phyloP scores from a whole-genome alignment of 257 asterid genomes.

The Solanum piurae region DNA sequence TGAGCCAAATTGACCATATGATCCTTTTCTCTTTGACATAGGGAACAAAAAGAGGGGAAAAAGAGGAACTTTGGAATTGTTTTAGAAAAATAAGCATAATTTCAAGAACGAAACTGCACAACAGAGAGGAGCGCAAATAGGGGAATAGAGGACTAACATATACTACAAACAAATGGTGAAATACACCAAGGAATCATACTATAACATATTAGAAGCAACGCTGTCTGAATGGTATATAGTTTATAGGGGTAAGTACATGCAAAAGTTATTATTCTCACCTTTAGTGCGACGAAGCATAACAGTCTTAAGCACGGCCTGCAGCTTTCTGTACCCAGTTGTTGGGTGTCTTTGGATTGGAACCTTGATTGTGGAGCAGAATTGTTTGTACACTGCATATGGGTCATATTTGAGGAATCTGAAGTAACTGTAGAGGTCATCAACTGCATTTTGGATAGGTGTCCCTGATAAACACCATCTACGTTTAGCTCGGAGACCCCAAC shows the following conservation, averaged over 20 bases:
- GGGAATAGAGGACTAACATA: neutral
- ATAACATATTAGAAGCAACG: neutral
- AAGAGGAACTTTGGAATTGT: neutral
- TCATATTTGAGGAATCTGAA: slow-evolving; percentile 94
- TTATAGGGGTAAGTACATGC: neutral
- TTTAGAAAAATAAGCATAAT: neutral
- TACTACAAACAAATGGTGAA: neutral
- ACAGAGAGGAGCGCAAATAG: neutral
- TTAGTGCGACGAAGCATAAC: slow-evolving; percentile 94
- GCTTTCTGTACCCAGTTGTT: slow-evolving; percentile 63
- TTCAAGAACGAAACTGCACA: neutral
- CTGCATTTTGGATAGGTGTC: slow-evolving; percentile 94
- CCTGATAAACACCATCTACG: slow-evolving; percentile 99
- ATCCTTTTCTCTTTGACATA: neutral
- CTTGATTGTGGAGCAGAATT: slow-evolving; percentile 64
- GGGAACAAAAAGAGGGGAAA: neutral
- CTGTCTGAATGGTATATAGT: neutral
- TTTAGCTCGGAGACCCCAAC: slow-evolving; percentile 99
- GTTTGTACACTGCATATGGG: slow-evolving; percentile 68
- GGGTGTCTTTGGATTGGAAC: slow-evolving; percentile 79
- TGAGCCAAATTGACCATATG: neutral
- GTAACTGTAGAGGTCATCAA: slow-evolving; percentile 94
- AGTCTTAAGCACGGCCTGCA: slow-evolving; percentile 91
- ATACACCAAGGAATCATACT: neutral
- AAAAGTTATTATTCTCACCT: slow-evolving; percentile 28